phyloP scores from a whole-genome alignment of 2,329 filamentous ascomycete species.

The Pyrenophora graminea region DNA sequence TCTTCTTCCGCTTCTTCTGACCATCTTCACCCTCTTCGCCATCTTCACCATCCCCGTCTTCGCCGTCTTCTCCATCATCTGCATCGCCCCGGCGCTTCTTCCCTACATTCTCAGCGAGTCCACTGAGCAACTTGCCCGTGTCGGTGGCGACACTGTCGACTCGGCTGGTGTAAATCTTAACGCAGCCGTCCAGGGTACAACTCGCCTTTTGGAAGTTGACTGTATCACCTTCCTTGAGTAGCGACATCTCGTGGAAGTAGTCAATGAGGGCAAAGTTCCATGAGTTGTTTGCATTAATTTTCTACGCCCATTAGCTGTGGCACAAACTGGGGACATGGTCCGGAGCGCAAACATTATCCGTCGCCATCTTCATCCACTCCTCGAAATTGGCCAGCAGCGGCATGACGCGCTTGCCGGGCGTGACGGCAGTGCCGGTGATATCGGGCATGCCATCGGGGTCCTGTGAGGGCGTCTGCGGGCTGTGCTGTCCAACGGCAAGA shows the following conservation, averaged over 20 bases:
- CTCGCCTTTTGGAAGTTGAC: slow-evolving; percentile 99
- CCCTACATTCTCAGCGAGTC: slow-evolving; percentile 80
- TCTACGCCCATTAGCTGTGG: slow-evolving; percentile 30
- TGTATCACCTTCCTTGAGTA: slow-evolving; percentile 92
- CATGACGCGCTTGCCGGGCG: slow-evolving; percentile 87
- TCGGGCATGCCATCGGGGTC: slow-evolving; percentile 58
- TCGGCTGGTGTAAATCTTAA: slow-evolving; percentile 98
- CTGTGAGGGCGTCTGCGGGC: slow-evolving; percentile 55
- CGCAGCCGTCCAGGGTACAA: slow-evolving; percentile 94
- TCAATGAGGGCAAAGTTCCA: slow-evolving; percentile 99
- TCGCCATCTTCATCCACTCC: slow-evolving; percentile 99
- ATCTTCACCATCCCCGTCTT: slow-evolving; percentile 70
- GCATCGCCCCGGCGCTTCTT: slow-evolving; percentile 54
- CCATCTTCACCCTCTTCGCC: slow-evolving; percentile 62
- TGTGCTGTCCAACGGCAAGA: slow-evolving; percentile 54
- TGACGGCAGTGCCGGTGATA: slow-evolving; percentile 76
- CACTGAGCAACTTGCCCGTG: slow-evolving; percentile 91
- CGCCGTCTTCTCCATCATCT: slow-evolving; percentile 46
- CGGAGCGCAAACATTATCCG: slow-evolving; percentile 68
- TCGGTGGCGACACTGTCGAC: slow-evolving; percentile 98
- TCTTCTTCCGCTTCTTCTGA: slow-evolving; percentile 71
- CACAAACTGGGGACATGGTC: too few relatives aligned
- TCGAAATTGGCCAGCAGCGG: slow-evolving; percentile 97
- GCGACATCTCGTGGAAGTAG: slow-evolving; percentile 98
- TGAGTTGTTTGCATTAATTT: slow-evolving; percentile 94